Conservation (phyloP, 2,329 filamentous ascomycete species). For the Westerdykella sp. region DNA sequence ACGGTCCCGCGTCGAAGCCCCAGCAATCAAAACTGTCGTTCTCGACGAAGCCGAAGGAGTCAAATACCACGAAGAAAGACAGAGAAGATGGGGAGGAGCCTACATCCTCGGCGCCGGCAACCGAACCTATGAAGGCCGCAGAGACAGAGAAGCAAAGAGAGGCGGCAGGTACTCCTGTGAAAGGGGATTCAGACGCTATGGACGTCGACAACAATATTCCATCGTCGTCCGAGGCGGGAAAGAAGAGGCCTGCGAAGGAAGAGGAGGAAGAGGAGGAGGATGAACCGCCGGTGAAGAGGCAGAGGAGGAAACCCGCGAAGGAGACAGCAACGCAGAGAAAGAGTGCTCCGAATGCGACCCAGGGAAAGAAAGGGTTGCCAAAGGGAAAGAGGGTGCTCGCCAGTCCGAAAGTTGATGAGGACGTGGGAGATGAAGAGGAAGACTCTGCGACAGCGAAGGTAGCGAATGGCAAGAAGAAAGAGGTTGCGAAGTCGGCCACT, state of each 20-base stretch:
- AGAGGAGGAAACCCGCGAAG: slow-evolving; percentile 26
- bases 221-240: slow-evolving; percentile 17
- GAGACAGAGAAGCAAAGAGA: neutral
- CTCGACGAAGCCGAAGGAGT: slow-evolving; percentile 48
- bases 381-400: slow-evolving; percentile 3
- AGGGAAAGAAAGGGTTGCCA: slow-evolving; percentile 4
- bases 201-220: slow-evolving; percentile 18
- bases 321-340: slow-evolving; percentile 5
- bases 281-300: slow-evolving; percentile 32
- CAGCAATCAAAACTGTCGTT: slow-evolving; percentile 79
- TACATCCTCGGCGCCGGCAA: slow-evolving; percentile 8
- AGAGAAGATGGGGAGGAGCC: slow-evolving; percentile 14
- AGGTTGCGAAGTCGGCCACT: slow-evolving; percentile 17
- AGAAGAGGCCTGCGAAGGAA: slow-evolving; percentile 26
- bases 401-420: neutral
- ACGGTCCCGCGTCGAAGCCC: slow-evolving; percentile 54
- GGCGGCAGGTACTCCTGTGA: slow-evolving; percentile 2
- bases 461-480: slow-evolving; percentile 15
- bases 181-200: slow-evolving; percentile 15
- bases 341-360: slow-evolving; percentile 11
- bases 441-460: slow-evolving; percentile 10
- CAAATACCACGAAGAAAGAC: slow-evolving; percentile 18
- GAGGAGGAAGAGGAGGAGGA: slow-evolving; percentile 31
- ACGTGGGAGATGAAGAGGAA: slow-evolving; percentile 20
- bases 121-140: no score